Evolutionary conservation across 2,329 filamentous ascomycete genomes (phyloP).

Genomic region (Dactylellina drechsleri): DNA sequence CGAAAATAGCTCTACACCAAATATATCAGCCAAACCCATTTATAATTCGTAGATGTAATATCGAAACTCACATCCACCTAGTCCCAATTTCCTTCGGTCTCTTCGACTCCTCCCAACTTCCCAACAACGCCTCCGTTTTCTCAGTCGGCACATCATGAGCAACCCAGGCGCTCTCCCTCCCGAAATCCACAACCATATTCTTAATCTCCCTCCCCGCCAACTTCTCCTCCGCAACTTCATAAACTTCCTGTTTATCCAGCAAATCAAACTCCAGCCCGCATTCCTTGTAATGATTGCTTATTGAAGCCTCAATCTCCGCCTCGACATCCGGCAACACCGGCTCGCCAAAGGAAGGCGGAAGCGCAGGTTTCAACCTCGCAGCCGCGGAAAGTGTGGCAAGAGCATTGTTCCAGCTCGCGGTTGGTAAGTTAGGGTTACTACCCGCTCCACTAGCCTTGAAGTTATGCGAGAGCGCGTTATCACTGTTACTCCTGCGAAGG

Average conservation of each 20-base stretch:
- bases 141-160: constrained; percentile 40
- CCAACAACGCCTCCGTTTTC: constrained; percentile 39
- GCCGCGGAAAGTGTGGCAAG: constrained; percentile 34
- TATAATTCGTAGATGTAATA: too few species aligned
- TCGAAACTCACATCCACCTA: constrained; percentile 52
- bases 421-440: constrained; percentile 7
- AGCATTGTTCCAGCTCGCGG: constrained; percentile 20
- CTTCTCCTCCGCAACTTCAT: constrained; percentile 46
- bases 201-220: constrained; percentile 40
- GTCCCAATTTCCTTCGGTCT: constrained; percentile 46
- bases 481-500: constrained; percentile 39
- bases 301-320: constrained; percentile 33
- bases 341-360: constrained; percentile 41
- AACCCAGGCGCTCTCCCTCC: constrained; percentile 52
- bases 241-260: constrained; percentile 37
- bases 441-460: constrained; percentile 13
- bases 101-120: constrained; percentile 42
- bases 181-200: constrained; percentile 54
- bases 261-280: constrained; percentile 43
- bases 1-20: constrained; percentile 46
- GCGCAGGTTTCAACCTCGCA: constrained; percentile 38
- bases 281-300: constrained; percentile 48
- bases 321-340: constrained; percentile 32
- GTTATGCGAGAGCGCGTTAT: constrained; percentile 46
- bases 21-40: constrained; percentile 9